Conservation (phyloP, 2,329 filamentous ascomycete genomes). For the Verticillium klebahnii region DNA sequence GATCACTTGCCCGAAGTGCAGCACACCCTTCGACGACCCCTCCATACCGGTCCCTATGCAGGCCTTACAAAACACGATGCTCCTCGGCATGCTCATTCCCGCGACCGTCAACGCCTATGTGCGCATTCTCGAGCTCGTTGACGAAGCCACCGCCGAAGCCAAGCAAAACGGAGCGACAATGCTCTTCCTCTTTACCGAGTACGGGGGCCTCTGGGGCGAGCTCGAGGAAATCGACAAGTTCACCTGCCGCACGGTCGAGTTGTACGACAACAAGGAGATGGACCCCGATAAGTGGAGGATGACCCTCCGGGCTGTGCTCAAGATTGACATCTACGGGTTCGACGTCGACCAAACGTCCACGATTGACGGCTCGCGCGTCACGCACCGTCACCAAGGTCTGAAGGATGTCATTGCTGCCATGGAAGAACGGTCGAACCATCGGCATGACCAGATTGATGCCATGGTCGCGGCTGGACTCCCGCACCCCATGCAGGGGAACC, state of each 20-base stretch:
- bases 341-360: conserved; percentile 10
- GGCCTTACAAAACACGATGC: conserved; percentile 54
- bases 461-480: conserved; percentile 33
- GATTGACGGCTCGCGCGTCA: conserved; percentile 9
- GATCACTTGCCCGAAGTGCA: conserved; percentile 47
- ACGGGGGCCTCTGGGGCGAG: conserved; percentile 45
- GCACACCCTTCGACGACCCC: conserved; percentile 29
- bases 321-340: conserved; percentile 54
- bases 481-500: conserved; percentile 20
- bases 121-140: conserved; percentile 48
- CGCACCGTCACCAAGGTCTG: conserved; percentile 39
- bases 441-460: conserved; percentile 47
- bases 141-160: conserved; percentile 43
- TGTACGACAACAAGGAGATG: conserved; percentile 40
- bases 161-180: conserved; percentile 34
- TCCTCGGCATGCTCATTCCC: conserved; percentile 52
- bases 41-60: conserved; percentile 36
- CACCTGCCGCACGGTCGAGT: conserved; percentile 20
- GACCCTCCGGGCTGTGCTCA: conserved; percentile 48
- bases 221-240: conserved; percentile 17
- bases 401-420: conserved; percentile 49
- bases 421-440: conserved; percentile 41
- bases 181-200: conserved; percentile 37
- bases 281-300: conserved; percentile 50
- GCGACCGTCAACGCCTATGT: conserved; percentile 55